Evolutionary conservation across 2,329 filamentous ascomycete species (phyloP), one percentile per base, ranked within the genome.

Genomic region (Fusarium sp.): DNA sequence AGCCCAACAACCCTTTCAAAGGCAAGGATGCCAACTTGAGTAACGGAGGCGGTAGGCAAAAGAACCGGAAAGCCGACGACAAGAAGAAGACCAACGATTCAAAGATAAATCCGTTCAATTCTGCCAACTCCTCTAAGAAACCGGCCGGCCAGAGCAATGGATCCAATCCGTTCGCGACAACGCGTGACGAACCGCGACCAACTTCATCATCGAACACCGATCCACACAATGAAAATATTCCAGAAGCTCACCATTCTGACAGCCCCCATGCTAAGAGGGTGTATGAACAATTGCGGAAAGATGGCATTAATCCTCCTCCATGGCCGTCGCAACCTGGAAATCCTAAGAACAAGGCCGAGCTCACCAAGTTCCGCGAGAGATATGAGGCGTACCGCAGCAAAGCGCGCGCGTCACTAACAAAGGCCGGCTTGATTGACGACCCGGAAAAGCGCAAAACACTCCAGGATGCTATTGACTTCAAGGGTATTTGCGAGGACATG

Each of bases 401-500:
- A 62, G 87, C 85, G 9, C 85, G 88, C 48, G 79, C 80, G 15
- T 86, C 85, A 6, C 77, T 91, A 40, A 87, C 88, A 56, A 85
- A 83, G 62, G 86, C 83, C 15, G 85, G 85, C 12, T 78, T 89
- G 9, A 87, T 91, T 56, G 89, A 91, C 74, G 87, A 91, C 66
- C 88, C 88, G 4, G 85, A 89, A 30, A 86, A 88, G 69, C 85
- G 85, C 55, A 88, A 88, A 71, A 84, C 82, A 19, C 80, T 91
- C 9, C 83, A 86, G 58, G 85, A 91, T 72, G 89, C 89, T 8
- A 86, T 91, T 46, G 83, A 86, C 40, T 91, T 91, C 73, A 88
- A 88, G 73, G 89, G 89, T 15, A 89, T 88, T 44, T 90, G 88
- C 70, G 86, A 90, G 69, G 86, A 89, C 24, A 91, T 90, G 88